Conservation (phyloP, 352 stramenopile genomes). For the Phytophthora pisi region DNA sequence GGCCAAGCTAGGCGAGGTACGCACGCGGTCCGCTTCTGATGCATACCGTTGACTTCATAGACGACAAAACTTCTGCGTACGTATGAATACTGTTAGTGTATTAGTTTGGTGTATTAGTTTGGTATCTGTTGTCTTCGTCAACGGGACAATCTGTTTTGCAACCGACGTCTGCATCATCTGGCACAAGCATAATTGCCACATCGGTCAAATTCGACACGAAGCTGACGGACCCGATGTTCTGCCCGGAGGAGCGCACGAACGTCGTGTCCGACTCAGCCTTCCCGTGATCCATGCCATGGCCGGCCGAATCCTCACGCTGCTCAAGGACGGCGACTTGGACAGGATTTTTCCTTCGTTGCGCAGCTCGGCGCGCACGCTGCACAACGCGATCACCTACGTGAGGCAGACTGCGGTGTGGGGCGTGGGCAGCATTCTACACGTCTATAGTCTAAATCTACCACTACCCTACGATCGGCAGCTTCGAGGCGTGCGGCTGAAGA, state of each 20-base stretch:
- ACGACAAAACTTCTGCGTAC: background rate
- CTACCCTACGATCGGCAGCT: background rate
- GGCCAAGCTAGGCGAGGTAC: background rate
- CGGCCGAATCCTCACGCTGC: background rate
- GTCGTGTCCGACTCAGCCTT: background rate
- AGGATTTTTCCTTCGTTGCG: background rate
- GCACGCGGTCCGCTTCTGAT: background rate
- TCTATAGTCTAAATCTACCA: background rate
- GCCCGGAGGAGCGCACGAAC: background rate
- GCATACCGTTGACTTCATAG: background rate
- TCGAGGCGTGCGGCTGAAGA: background rate
- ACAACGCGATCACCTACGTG: background rate
- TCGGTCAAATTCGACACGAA: background rate
- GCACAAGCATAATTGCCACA: background rate
- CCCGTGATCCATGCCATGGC: background rate
- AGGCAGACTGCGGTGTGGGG: slow-evolving; percentile 1
- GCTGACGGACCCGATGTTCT: background rate
- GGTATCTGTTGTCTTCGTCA: background rate
- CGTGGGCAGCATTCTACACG: background rate
- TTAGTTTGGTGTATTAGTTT: slow-evolving; percentile 1
- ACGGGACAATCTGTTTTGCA: background rate
- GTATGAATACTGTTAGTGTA: background rate
- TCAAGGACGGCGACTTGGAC: background rate
- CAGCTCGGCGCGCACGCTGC: background rate
- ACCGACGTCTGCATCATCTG: background rate